Base-by-base conservation (phyloP, 192 early-diverging fungal genomes). In the Tieghemiomyces parasiticus region DNA sequence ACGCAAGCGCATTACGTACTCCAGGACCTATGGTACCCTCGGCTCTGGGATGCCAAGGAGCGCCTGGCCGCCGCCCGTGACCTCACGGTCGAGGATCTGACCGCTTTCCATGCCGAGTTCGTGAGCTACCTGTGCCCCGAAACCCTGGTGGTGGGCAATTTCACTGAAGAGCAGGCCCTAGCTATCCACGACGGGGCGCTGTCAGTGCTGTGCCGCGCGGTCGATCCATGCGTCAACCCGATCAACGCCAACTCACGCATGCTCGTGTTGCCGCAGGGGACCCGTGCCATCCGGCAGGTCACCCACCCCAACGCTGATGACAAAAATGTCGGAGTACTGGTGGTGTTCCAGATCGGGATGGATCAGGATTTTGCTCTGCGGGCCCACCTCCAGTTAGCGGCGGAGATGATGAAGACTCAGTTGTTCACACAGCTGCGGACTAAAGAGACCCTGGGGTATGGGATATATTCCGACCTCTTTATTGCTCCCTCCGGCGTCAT, bases 341-440 rank as follows among this genome's bases (percentile, higher is more conserved):
- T 89, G 69, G 87, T 86, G 59, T 62, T 92, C 22, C 88, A 91
- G 62, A 71, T 91, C 33, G 92, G 93, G 1, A 75, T 81, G 63
- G 75, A 79, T 28, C 74, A 76, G 6, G 71, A 92, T 61, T 75
- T 63, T 32, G 63, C 71, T 24, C 67, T 81, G 33, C 86, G 92
- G 31, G 81, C 79, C 34, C 67, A 80, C 19, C 68, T 90, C 22
- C 72, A 78, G 35, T 75, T 98, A 46, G 61, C 91, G 56, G 78
- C 81, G 16, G 88, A 94, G 59, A 88, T 98, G 44, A 70, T 82
- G 24, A 75, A 86, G 47, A 92, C 96, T 65, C 90, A 91, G 31
- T 87, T 78, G 62, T 98, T 96, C 69, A 85, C 95, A 71, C 84
- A 93, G 61, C 71, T 98, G 52, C 78, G 95, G 26, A 98, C 95